Percentiles rank a stretch among this genome's conserved stretches.
Evolutionary conservation across 257 asterid genomes (phyloP).

Genomic region (Anisodus tanguticus): DNA sequence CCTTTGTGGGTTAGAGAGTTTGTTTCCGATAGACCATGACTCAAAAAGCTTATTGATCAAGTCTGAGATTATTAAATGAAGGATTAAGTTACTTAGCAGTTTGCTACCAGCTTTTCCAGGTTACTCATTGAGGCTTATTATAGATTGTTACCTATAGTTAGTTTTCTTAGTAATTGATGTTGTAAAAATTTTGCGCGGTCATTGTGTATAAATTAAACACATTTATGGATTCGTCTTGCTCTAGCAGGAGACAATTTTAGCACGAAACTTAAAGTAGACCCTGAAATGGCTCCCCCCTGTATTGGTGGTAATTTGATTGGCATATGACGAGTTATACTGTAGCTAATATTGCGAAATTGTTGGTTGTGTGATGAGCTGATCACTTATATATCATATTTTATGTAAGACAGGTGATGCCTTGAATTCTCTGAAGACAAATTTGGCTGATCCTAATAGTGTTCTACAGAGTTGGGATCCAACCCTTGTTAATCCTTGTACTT

Average conservation of each 20-base stretch:
- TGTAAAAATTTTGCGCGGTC: not conserved
- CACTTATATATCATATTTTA: conserved; percentile 22
- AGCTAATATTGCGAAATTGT: not conserved
- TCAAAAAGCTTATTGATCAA: not conserved
- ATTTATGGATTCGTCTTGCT: not conserved
- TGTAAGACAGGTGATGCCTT: conserved; percentile 82
- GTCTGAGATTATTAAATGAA: not conserved
- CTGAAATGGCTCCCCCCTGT: not conserved
- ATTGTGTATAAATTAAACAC: not conserved
- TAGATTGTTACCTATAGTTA: not conserved
- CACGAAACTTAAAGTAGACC: no score
- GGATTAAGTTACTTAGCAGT: not conserved
- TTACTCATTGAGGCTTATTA: not conserved
- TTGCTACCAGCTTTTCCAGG: conserved; percentile 12
- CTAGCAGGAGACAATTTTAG: not conserved
- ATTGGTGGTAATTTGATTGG: not conserved
- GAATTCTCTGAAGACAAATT: conserved; percentile 65
- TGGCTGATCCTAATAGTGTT: conserved; percentile 83
- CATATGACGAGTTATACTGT: not conserved
- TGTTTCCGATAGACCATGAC: no score
- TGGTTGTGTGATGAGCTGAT: conserved; percentile 19
- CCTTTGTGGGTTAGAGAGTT: no score
- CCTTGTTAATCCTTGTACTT: conserved; percentile 93
- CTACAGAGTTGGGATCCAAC: conserved; percentile 97
- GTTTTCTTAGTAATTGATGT: not conserved